phyloP scores from a whole-genome alignment of 1,284 basidiomycete genomes.

The Vanrija sp. region DNA sequence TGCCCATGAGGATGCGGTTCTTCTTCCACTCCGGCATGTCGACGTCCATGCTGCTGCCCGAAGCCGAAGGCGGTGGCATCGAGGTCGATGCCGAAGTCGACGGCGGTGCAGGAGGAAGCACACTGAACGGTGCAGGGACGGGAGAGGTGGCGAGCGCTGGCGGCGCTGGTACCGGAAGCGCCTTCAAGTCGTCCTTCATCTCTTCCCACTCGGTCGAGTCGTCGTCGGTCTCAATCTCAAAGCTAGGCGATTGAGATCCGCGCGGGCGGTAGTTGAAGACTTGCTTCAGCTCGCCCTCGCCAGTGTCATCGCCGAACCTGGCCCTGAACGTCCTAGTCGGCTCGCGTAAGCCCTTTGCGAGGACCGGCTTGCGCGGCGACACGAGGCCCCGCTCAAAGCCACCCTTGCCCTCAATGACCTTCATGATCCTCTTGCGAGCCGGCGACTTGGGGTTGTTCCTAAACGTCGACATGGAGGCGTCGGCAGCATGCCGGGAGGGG shows the following conservation, averaged over 20 bases:
- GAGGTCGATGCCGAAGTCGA: neutral
- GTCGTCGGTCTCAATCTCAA: neutral
- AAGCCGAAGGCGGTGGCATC: neutral
- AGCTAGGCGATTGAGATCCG: slow-evolving; percentile 1
- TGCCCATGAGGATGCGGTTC: slow-evolving; percentile 23
- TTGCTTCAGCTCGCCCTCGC: slow-evolving; percentile 3
- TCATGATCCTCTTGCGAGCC: slow-evolving; percentile 5
- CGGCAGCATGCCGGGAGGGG: neutral
- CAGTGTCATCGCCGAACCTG: slow-evolving; percentile 10
- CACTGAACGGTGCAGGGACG: slow-evolving; percentile 1
- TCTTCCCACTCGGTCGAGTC: slow-evolving; percentile 16
- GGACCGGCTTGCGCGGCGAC: slow-evolving; percentile 5
- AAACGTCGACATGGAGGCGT: no score
- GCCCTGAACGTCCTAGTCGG: neutral
- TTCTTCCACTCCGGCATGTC: slow-evolving; percentile 24
- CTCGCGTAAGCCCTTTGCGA: neutral
- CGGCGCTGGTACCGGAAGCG: neutral
- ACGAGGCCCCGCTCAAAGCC: slow-evolving; percentile 1
- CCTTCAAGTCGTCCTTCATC: slow-evolving; percentile 3
- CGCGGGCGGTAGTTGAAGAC: slow-evolving; percentile 4
- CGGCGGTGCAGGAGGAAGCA: neutral
- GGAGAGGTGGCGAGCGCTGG: neutral
- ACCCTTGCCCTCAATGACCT: slow-evolving; percentile 6
- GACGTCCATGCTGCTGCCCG: neutral
- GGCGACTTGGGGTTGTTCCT: slow-evolving; percentile 5